These are phyloP conservation scores for Globisporangium spinosum DNA, from an alignment of 352 stramenopile species.

Conservation along the genomic window DNA sequence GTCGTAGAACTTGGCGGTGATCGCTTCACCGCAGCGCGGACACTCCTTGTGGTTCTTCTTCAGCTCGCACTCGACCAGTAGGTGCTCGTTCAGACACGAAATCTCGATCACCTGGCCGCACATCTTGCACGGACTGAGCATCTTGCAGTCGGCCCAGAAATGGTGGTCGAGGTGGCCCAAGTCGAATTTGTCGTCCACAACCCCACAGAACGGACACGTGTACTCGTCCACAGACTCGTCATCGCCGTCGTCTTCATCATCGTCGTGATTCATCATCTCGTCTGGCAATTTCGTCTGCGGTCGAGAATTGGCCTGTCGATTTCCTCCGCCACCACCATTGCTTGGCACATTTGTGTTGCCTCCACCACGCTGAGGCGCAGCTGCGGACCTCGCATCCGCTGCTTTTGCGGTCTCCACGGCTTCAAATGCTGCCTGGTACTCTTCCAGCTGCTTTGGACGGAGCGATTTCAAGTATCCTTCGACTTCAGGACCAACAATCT, in stretches of 20 bases:
- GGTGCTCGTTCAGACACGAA: constrained; percentile 84
- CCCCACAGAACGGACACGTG: constrained; percentile 90
- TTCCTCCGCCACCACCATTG: not conserved
- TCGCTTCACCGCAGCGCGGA: constrained; percentile 76
- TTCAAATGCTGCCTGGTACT: constrained; percentile 89
- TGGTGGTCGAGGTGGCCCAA: constrained; percentile 89
- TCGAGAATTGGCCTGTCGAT: constrained; percentile 9
- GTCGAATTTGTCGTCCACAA: constrained; percentile 85
- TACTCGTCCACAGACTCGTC: constrained; percentile 77
- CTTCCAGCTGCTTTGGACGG: constrained; percentile 88
- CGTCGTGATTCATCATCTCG: constrained; percentile 29
- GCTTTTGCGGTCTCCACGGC: constrained; percentile 44
- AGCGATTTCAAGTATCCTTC: constrained; percentile 78
- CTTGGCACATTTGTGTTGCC: not conserved
- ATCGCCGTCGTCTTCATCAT: constrained; percentile 55
- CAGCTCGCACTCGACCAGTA: constrained; percentile 87
- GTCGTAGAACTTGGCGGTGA: constrained; percentile 80
- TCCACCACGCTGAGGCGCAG: constrained; percentile 9
- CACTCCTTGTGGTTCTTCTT: constrained; percentile 82
- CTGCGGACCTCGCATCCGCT: constrained; percentile 17
- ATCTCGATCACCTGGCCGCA: constrained; percentile 94
- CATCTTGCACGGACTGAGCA: constrained; percentile 91
- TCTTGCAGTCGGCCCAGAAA: constrained; percentile 89
- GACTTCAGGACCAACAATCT: constrained; percentile 57
- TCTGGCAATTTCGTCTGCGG: constrained; percentile 17